Percentiles rank a stretch among this genome's conserved stretches.
phyloP scores from a whole-genome alignment of 2,329 filamentous ascomycete species.

The Aspergillus jensenii region DNA sequence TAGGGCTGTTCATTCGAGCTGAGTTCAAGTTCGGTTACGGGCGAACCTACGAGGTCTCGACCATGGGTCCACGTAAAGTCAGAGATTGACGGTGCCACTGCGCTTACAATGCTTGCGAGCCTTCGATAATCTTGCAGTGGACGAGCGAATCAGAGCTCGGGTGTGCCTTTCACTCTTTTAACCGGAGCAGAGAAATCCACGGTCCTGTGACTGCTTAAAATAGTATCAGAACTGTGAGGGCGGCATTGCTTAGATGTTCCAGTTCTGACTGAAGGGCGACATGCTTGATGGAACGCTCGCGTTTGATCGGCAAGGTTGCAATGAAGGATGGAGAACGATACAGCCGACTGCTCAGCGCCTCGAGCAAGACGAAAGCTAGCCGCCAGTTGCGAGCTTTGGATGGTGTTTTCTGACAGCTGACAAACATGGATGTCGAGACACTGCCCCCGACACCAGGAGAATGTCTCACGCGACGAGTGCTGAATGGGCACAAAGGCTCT shows the following conservation, averaged over 20 bases:
- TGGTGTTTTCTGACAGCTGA: slow-evolving; percentile 8
- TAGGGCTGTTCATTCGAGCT: neutral
- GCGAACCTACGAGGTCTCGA: neutral
- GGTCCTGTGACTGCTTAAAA: slow-evolving; percentile 7
- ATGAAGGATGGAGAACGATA: neutral
- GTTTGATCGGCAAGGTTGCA: neutral
- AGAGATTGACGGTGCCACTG: neutral
- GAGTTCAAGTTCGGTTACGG: neutral
- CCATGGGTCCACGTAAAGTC: neutral
- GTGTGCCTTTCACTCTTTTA: neutral
- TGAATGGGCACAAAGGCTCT: slow-evolving; percentile 11
- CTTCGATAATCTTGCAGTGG: neutral
- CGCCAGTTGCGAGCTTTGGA: neutral
- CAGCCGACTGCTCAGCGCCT: neutral
- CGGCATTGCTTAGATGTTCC: neutral
- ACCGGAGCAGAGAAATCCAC: neutral
- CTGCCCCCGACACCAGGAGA: neutral
- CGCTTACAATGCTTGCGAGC: neutral
- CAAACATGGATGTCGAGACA: neutral
- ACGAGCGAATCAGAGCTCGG: neutral
- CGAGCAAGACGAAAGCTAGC: neutral
- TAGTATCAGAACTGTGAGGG: slow-evolving; percentile 1
- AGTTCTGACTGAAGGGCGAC: neutral
- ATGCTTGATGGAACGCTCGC: neutral
- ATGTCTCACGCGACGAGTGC: slow-evolving; percentile 13